These are phyloP conservation scores for Termitomyces sp. DNA, from an alignment of 768 basidiomycete genomes.

Conservation along the genomic window DNA sequence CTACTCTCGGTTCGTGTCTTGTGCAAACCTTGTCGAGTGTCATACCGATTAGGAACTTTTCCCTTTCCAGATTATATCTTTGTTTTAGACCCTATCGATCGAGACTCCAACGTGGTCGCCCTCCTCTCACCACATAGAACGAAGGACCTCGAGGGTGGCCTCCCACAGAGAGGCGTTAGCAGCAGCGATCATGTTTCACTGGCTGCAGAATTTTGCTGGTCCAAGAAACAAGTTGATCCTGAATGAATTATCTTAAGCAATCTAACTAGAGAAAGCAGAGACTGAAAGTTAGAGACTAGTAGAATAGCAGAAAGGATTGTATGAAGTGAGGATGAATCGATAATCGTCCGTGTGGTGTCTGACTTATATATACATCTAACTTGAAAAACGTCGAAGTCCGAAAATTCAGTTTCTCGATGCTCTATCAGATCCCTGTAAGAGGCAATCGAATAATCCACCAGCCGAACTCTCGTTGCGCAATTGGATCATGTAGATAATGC, in stretches of 20 bases:
- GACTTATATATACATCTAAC: slow-evolving; percentile 8
- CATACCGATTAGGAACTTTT: neutral
- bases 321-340: slow-evolving; percentile 5
- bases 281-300: slow-evolving; percentile 3
- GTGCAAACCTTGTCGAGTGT: neutral
- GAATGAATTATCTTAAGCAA: slow-evolving; percentile 13
- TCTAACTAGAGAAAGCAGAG: slow-evolving; percentile 9
- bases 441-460: slow-evolving; percentile 75
- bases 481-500: slow-evolving; percentile 97
- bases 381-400: neutral
- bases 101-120: slow-evolving; percentile 33
- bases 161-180: slow-evolving; percentile 75
- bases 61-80: slow-evolving; percentile 79
- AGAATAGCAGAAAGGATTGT: slow-evolving; percentile 10
- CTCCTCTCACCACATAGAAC: slow-evolving; percentile 59
- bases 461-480: slow-evolving; percentile 85
- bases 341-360: slow-evolving; percentile 7
- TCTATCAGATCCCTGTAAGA: slow-evolving; percentile 85
- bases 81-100: slow-evolving; percentile 43
- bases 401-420: slow-evolving; percentile 11
- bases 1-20: slow-evolving; percentile 57
- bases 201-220: slow-evolving; percentile 51
- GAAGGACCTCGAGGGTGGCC: slow-evolving; percentile 57
- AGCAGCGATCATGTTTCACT: slow-evolving; percentile 88
- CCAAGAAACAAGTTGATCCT: slow-evolving; percentile 7